Percentiles rank a stretch among this genome's conserved stretches.
These are phyloP conservation scores for Colletotrichum magnum DNA, from an alignment of 2,329 filamentous ascomycete genomes.

Conservation along the genomic window DNA sequence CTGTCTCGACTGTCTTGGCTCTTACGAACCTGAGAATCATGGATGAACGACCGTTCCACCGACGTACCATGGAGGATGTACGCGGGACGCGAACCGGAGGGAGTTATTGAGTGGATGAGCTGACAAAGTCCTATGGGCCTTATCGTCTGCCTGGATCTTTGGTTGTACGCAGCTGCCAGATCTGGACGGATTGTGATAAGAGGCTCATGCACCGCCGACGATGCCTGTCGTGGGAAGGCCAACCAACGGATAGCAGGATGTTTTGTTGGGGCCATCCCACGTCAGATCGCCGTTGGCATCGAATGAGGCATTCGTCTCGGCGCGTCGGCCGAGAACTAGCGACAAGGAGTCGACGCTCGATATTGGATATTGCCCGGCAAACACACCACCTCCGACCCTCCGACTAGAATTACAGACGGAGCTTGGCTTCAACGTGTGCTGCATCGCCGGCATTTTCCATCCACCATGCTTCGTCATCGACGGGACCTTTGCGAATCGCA, in stretches of 20 bases:
- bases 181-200: slow-evolving; percentile 23
- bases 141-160: slow-evolving; percentile 19
- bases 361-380: no score
- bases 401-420: background rate
- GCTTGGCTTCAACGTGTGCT: background rate
- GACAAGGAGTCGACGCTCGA: background rate
- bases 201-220: background rate
- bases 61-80: slow-evolving; percentile 4
- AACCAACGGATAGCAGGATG: slow-evolving; percentile 7
- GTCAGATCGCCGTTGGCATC: slow-evolving; percentile 11
- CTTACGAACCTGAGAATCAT: no score
- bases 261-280: slow-evolving; percentile 5
- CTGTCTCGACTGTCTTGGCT: background rate
- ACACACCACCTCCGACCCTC: background rate
- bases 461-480: slow-evolving; percentile 13
- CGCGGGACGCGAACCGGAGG: no score
- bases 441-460: background rate
- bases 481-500: background rate
- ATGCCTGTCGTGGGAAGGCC: background rate
- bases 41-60: slow-evolving; percentile 5
- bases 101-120: background rate
- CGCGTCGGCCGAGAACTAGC: slow-evolving; percentile 4
- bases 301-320: slow-evolving; percentile 3
- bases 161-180: slow-evolving; percentile 24
- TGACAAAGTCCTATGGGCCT: background rate